Conservation (phyloP, 306 rosid genomes). For the Dalbergia cultrata region DNA sequence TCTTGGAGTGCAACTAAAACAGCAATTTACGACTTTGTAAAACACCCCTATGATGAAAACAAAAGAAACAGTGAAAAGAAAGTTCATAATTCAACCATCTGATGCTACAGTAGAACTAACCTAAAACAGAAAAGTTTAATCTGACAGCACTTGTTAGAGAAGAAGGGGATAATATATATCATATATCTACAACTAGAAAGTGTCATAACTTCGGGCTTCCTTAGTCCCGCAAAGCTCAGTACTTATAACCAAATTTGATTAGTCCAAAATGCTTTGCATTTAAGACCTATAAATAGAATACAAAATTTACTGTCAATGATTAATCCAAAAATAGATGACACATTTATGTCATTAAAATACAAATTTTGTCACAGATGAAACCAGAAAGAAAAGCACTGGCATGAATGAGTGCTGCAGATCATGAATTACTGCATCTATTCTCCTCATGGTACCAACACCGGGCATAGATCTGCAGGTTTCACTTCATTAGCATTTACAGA, state of each 20-base stretch:
- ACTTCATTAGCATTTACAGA: constrained; percentile 36
- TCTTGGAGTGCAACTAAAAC: background rate
- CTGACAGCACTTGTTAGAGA: background rate
- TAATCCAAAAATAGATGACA: constrained; percentile 31
- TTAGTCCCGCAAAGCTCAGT: background rate
- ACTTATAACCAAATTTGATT: background rate
- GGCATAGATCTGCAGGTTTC: constrained; percentile 35
- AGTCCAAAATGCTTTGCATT: background rate
- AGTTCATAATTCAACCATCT: background rate
- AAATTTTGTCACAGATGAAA: constrained; percentile 48
- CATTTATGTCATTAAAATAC: constrained; percentile 32
- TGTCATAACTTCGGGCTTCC: background rate
- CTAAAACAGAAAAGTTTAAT: background rate
- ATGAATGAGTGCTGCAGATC: constrained; percentile 23
- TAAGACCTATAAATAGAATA: background rate
- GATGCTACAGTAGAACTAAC: too few species aligned
- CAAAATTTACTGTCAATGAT: background rate
- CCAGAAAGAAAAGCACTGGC: constrained; percentile 50
- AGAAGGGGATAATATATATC: constrained; percentile 4
- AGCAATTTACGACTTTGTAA: background rate
- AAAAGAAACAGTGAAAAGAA: background rate
- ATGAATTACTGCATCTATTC: constrained; percentile 66
- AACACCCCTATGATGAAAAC: background rate
- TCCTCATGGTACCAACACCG: constrained; percentile 55
- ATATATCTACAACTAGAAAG: background rate